Evolutionary conservation across 148 eudicot genomes (phyloP).

Genomic region (Rhododendron kiyosumense): DNA sequence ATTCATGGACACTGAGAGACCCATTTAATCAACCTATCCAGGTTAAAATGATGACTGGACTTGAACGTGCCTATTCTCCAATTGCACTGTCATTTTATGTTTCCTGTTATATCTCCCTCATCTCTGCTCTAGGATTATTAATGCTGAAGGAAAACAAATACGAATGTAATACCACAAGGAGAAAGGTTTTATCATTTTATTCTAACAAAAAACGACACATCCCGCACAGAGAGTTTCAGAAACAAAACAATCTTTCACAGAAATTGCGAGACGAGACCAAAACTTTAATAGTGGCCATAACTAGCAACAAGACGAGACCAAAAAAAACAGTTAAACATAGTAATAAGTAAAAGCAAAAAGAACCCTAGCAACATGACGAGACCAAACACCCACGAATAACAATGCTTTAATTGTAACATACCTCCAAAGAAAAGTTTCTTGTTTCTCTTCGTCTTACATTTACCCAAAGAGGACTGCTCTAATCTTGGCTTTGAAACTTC

Average conservation of each 20-base stretch:
- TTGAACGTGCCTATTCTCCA: background rate
- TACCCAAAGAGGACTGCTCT: constrained; percentile 32
- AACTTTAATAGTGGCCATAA: background rate
- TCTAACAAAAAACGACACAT: background rate
- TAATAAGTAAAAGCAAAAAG: background rate
- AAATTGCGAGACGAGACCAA: background rate
- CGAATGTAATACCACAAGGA: background rate
- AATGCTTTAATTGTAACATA: constrained; percentile 9
- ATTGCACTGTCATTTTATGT: background rate
- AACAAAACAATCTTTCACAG: background rate
- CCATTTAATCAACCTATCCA: background rate
- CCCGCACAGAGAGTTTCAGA: background rate
- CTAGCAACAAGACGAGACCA: background rate
- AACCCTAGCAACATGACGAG: background rate
- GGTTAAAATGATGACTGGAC: background rate
- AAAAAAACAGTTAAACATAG: background rate
- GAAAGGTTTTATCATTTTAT: background rate
- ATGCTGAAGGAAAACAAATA: background rate
- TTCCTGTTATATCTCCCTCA: background rate
- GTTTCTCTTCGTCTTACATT: constrained; percentile 48
- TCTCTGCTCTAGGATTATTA: background rate
- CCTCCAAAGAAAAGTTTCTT: constrained; percentile 71
- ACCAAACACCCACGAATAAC: background rate
- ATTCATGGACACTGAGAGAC: background rate
- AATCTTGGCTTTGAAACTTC: constrained; percentile 38